Conservation (phyloP, 1,139 yeast species). For the Magnusiomyces magnusii region DNA sequence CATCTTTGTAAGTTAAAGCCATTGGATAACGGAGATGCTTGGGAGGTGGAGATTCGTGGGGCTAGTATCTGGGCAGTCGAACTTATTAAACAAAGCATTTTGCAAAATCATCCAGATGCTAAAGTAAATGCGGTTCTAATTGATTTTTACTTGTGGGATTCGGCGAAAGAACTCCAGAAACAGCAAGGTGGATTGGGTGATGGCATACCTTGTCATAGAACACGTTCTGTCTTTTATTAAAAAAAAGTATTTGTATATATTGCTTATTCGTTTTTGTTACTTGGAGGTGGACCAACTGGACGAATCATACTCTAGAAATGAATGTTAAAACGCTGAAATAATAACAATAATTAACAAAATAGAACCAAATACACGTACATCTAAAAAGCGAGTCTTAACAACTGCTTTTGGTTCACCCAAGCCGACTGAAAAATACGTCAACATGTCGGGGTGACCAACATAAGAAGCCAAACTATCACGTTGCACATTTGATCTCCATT, state of each 20-base stretch:
- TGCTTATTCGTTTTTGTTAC: background rate
- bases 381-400: slow-evolving; percentile 47
- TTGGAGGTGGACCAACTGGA: slow-evolving; percentile 35
- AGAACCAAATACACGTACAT: slow-evolving; percentile 26
- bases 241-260: background rate
- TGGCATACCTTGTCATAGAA: slow-evolving; percentile 34
- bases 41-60: slow-evolving; percentile 38
- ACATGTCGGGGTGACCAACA: slow-evolving; percentile 58
- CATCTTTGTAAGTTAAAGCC: slow-evolving; percentile 21
- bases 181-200: slow-evolving; percentile 19
- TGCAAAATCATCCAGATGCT: slow-evolving; percentile 20
- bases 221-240: slow-evolving; percentile 32
- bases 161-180: slow-evolving; percentile 36
- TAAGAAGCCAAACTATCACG: slow-evolving; percentile 69
- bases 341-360: background rate
- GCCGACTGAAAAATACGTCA: slow-evolving; percentile 62
- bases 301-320: slow-evolving; percentile 43
- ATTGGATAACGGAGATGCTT: slow-evolving; percentile 28
- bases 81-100: slow-evolving; percentile 26
- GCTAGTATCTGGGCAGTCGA: slow-evolving; percentile 40
- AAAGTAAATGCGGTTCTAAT: slow-evolving; percentile 34
- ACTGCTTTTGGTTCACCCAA: slow-evolving; percentile 46
- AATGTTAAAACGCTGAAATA: background rate
- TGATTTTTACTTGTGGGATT: slow-evolving; percentile 40
- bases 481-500: slow-evolving; percentile 54